Evolutionary conservation across 1,284 basidiomycete genomes (phyloP).

Genomic region (Grifola frondosa): DNA sequence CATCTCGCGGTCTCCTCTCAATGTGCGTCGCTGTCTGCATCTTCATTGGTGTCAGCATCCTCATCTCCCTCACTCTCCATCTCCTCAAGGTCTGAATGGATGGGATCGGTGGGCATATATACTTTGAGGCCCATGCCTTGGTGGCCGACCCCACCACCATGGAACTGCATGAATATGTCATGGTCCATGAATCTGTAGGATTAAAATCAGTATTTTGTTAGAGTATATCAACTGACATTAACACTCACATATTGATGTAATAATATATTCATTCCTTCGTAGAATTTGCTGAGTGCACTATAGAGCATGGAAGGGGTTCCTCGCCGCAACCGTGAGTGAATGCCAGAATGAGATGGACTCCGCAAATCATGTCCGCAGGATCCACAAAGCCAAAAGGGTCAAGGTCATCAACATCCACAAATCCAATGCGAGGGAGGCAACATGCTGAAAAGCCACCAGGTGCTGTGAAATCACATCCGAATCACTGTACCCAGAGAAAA

Average conservation of each 20-base stretch:
- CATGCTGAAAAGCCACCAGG: conserved; percentile 17
- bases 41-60: too few species aligned
- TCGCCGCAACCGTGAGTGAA: conserved; percentile 29
- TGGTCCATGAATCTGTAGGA: conserved; percentile 8
- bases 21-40: too few species aligned
- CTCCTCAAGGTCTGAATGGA: too few species aligned
- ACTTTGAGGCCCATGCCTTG: neutral
- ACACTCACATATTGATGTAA: conserved; percentile 37
- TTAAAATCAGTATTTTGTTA: neutral
- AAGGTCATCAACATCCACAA: conserved; percentile 27
- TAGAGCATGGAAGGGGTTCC: conserved; percentile 22
- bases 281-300: conserved; percentile 11
- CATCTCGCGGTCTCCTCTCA: too few species aligned
- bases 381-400: conserved; percentile 43
- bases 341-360: conserved; percentile 37
- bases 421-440: conserved; percentile 34
- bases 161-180: conserved; percentile 12
- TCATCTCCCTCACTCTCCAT: too few species aligned
- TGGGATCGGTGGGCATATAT: too few species aligned
- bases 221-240: too few species aligned
- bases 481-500: conserved; percentile 40
- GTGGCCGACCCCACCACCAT: conserved; percentile 11
- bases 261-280: conserved; percentile 34
- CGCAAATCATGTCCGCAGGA: conserved; percentile 35
- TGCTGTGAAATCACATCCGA: conserved; percentile 21